These are phyloP conservation scores for Fusarium sp. DNA, from an alignment of 2,329 filamentous ascomycete genomes.

Conservation along the genomic window DNA sequence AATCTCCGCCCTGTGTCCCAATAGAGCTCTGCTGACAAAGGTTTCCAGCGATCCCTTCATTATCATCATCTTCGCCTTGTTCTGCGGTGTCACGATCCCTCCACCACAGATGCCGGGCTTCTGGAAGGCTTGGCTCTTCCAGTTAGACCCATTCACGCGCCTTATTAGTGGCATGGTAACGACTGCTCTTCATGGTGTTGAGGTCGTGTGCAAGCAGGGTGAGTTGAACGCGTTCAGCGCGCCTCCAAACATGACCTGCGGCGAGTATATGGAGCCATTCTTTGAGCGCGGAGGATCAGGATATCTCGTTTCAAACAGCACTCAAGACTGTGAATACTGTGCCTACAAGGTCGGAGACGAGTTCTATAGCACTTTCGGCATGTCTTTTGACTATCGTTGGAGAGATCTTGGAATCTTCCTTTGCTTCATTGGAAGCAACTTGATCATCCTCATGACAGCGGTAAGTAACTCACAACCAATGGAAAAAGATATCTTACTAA, in stretches of 20 bases:
- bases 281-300: conserved; percentile 69
- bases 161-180: conserved; percentile 73
- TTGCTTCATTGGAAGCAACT: conserved; percentile 81
- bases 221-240: conserved; percentile 73
- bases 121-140: conserved; percentile 82
- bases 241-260: conserved; percentile 58
- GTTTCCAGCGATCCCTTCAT: conserved; percentile 74
- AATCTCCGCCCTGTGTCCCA: neutral
- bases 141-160: conserved; percentile 71
- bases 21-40: neutral
- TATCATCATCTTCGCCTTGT: conserved; percentile 84
- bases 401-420: conserved; percentile 82
- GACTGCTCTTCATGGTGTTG: conserved; percentile 67
- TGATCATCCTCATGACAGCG: conserved; percentile 69
- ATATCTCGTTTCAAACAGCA: conserved; percentile 75
- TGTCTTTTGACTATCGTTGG: conserved; percentile 78
- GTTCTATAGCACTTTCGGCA: conserved; percentile 76
- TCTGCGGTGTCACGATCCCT: conserved; percentile 89
- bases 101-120: conserved; percentile 77
- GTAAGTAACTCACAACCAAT: conserved; percentile 53
- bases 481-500: conserved; percentile 17
- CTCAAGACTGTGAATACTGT: conserved; percentile 80
- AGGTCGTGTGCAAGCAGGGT: conserved; percentile 60
- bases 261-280: conserved; percentile 44
- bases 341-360: conserved; percentile 83